phyloP scores from a whole-genome alignment of 192 early-diverging fungal species.

The Podila minutissima region DNA sequence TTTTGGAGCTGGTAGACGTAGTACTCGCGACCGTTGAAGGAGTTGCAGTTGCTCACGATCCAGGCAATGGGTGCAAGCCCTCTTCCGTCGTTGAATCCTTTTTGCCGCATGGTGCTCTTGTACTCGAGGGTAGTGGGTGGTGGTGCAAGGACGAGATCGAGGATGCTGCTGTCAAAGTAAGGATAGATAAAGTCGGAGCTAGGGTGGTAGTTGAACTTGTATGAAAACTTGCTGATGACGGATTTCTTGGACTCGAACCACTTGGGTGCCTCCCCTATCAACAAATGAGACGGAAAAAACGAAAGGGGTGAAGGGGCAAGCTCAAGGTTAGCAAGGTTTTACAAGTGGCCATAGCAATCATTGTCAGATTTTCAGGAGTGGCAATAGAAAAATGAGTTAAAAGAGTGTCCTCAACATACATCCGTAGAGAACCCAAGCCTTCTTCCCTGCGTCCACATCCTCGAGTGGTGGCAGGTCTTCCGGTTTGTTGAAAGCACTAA shows the following conservation, averaged over 20 bases:
- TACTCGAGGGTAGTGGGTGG: neutral
- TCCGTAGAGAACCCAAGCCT: constrained; percentile 14
- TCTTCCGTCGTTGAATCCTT: neutral
- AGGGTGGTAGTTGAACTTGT: constrained; percentile 13
- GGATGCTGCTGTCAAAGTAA: constrained; percentile 3
- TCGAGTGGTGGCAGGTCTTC: constrained; percentile 16
- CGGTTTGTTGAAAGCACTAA: neutral
- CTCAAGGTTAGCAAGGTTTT: no score
- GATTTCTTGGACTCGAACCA: neutral
- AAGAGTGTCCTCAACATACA: constrained; percentile 5
- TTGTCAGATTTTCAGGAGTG: no score
- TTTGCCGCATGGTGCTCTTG: neutral
- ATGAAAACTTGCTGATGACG: constrained; percentile 2
- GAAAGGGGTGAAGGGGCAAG: no score
- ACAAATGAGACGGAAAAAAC: no score
- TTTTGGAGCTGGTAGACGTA: constrained; percentile 22
- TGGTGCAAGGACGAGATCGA: neutral
- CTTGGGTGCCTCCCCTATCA: constrained; percentile 12
- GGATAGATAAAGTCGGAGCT: constrained; percentile 20
- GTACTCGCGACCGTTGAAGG: constrained; percentile 8
- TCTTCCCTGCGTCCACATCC: constrained; percentile 11
- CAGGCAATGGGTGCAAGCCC: constrained; percentile 17
- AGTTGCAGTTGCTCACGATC: constrained; percentile 13
- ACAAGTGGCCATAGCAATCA: no score
- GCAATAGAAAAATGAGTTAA: neutral